A percentile compares a stretch with the other conserved stretches of the same genome.
Evolutionary conservation across 352 stramenopile species (phyloP).

Genomic region (Phytopythium litorale): DNA sequence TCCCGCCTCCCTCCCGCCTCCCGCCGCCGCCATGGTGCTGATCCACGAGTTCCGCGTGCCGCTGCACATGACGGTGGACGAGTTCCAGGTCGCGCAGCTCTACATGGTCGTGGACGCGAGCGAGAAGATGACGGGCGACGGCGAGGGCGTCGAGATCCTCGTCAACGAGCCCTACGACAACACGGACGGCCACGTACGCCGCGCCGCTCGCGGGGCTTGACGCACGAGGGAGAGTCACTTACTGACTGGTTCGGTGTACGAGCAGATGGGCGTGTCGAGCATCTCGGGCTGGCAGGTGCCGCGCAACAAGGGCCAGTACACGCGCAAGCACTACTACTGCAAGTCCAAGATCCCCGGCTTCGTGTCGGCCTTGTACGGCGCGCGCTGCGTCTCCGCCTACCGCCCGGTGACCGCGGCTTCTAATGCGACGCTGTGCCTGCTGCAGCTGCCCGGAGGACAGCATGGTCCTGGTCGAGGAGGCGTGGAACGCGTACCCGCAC

Average conservation of each 20-base stretch:
- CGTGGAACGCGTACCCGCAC: slow-evolving; percentile 86
- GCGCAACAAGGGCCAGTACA: slow-evolving; percentile 83
- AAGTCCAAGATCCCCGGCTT: slow-evolving; percentile 82
- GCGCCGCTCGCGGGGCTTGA: background rate
- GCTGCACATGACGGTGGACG: slow-evolving; percentile 82
- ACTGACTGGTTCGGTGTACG: background rate
- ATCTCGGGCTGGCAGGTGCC: slow-evolving; percentile 76
- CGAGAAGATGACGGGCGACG: slow-evolving; percentile 80
- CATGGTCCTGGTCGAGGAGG: slow-evolving; percentile 84
- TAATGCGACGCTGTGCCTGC: background rate
- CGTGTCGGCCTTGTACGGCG: slow-evolving; percentile 69
- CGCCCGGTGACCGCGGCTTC: background rate
- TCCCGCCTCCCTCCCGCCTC: background rate
- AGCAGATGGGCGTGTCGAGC: slow-evolving; percentile 59
- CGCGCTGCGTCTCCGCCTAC: background rate
- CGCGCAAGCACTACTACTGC: slow-evolving; percentile 87
- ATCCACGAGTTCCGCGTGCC: slow-evolving; percentile 88
- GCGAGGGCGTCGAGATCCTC: slow-evolving; percentile 84
- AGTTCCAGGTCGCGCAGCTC: slow-evolving; percentile 84
- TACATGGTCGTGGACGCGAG: slow-evolving; percentile 87
- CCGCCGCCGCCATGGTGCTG: slow-evolving; percentile 48
- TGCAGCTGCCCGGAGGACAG: slow-evolving; percentile 76
- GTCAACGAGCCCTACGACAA: slow-evolving; percentile 88
- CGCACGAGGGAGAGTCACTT: too few relatives aligned
- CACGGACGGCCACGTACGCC: slow-evolving; percentile 57